Base-by-base conservation (phyloP, 2,329 filamentous ascomycete genomes). In the Aspergillus sp. region DNA sequence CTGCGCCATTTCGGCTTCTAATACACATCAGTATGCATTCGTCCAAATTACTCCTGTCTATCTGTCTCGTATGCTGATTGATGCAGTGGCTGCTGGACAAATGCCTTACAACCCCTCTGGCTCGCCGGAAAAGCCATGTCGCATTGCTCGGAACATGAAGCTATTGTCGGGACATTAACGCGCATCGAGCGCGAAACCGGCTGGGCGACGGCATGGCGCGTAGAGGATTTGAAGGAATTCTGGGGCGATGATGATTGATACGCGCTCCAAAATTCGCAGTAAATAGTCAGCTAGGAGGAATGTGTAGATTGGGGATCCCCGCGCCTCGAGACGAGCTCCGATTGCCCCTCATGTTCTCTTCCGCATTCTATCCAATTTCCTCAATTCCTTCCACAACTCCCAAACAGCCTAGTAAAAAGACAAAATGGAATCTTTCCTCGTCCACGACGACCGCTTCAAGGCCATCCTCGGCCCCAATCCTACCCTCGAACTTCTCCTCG, bases 181-280 rank as follows among this genome's bases (percentile, higher is more conserved):
- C 65, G 66, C 20, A 80, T 80, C 30, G 77, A 80, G 61, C 63
- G 63, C 23, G 74, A 78, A 53, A 76, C 72, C 5, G 78, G 77
- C 0, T 80, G 77, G 76, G 70, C 71, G 3, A 79, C 77, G 0
- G 67, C 68, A 49, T 80, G 77, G 77, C 61, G 77, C 38, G 73
- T 70, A 0, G 73, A 79, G 13, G 77, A 80, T 58, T 43, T 81
- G 42, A 72, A 70, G 41, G 71, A 74, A 43, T 74, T 74, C 47
- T 80, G 75, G 77, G 76, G 76, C 0, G 70, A 74, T 41, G 60
- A 62, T 19, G 57, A 60, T 37, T 39, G 37, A 39, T 9, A 39
- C 13, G 10, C 15, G 49, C 56, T 12, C 35, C 37, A 5, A 42
- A 46, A 20, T 23, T 46, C 6, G 48, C 44, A 9, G 30, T 41